Percentiles rank a stretch among this genome's conserved stretches.
These are phyloP conservation scores for Hypericum androsaemum DNA, from an alignment of 345 rosid genomes.

Conservation along the genomic window DNA sequence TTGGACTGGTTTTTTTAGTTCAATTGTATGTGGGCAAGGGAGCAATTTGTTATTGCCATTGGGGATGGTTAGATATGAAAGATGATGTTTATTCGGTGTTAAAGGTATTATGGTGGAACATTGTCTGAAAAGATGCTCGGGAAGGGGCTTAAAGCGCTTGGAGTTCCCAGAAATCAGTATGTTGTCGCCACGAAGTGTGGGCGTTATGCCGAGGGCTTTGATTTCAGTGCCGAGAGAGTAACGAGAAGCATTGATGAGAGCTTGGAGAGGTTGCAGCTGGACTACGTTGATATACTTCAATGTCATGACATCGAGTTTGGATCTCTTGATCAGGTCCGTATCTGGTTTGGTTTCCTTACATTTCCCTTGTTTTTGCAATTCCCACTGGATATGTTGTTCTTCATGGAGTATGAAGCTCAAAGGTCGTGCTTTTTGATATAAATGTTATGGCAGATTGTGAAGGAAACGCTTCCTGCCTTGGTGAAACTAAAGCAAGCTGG, in stretches of 20 bases:
- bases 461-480: slow-evolving; percentile 90
- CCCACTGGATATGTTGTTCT: neutral
- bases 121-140: slow-evolving; percentile 94
- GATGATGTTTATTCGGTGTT: neutral
- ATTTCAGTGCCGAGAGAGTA: slow-evolving; percentile 91
- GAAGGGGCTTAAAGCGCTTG: slow-evolving; percentile 61
- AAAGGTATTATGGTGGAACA: slow-evolving; percentile 81
- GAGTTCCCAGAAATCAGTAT: slow-evolving; percentile 59
- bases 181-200: slow-evolving; percentile 89
- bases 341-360: neutral
- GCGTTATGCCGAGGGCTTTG: slow-evolving; percentile 68
- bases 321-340: slow-evolving; percentile 72
- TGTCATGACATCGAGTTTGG: slow-evolving; percentile 90
- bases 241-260: slow-evolving; percentile 78
- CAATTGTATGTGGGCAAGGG: too few relatives aligned
- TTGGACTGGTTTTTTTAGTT: too few relatives aligned
- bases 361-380: neutral
- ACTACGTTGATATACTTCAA: slow-evolving; percentile 81
- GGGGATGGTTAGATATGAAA: too few relatives aligned
- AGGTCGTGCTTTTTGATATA: neutral
- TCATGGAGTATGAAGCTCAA: too few relatives aligned
- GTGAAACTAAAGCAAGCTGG: slow-evolving; percentile 69
- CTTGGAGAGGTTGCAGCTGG: slow-evolving; percentile 73
- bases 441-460: slow-evolving; percentile 45
- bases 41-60: too few relatives aligned